Base-by-base conservation (phyloP, 1,284 basidiomycete species). In the Rhodotorula sp. region DNA sequence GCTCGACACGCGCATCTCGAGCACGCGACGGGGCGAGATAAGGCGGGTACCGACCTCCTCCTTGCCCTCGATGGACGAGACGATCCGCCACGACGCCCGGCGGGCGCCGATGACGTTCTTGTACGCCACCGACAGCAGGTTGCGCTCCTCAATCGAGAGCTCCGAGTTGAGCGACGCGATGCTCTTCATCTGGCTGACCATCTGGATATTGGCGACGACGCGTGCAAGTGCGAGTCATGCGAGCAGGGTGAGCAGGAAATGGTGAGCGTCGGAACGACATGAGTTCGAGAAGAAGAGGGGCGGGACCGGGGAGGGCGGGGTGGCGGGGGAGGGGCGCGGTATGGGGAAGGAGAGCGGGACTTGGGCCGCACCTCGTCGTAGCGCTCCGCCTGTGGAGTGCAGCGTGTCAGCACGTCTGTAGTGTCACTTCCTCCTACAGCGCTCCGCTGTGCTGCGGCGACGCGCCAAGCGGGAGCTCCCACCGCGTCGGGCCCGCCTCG, bases 181-280 rank as follows among this genome's bases (percentile, higher is more conserved):
- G 76, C 89, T 89, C 89, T 97, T 97, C 94, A 97, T 97, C 88
- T 96, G 96, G 86, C 94, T 91, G 79, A 97, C 94, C 94, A 97
- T 97, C 84, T 97, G 92, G 19, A 44, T 44, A 19, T 44, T 19
- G 15, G 44, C 44, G 19, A 44, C 15, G 19, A 12, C n/a, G 50
- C 6, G 32, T n/a, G 50, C 17, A 22, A 57, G 34, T 1, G 46
- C 9, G 9, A 25, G n/a, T 17, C 19, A 32, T 37, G 41, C 17
- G n/a, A 32, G 63, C 41, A 29, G 36, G 50, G 48, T 17, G 48
- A 10, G 44, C 4, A 19, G 19, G 44, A 39, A 19, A 44, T 19
- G 44, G 44, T 44, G 9, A 44, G 44, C 44, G 21, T 19, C 9
- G n/a, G 12, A 27, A 10, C 13, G 13, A 1, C 34, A 29, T 37